phyloP scores from a whole-genome alignment of 2,329 filamentous ascomycete species.

The Stemphylium beticola region DNA sequence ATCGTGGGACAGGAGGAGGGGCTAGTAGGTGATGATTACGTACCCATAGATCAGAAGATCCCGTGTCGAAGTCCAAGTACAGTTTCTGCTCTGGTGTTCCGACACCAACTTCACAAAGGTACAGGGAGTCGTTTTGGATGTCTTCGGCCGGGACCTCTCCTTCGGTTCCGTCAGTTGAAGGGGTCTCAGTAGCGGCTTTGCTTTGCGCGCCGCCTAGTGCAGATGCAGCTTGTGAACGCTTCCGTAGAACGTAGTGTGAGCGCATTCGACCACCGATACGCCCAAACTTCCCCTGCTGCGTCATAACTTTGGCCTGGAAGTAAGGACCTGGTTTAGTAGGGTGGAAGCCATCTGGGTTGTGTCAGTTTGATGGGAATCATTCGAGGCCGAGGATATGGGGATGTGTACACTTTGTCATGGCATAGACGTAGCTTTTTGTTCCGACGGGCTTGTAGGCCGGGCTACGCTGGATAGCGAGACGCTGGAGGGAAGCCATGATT shows the following conservation, averaged over 20 bases:
- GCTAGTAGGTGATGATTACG: neutral
- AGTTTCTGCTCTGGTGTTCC: conserved; percentile 63
- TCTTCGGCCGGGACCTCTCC: conserved; percentile 31
- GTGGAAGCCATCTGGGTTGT: conserved; percentile 26
- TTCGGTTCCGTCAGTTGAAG: neutral
- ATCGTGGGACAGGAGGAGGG: neutral
- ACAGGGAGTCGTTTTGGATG: conserved; percentile 38
- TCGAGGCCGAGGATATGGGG: neutral
- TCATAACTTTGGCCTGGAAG: conserved; percentile 29
- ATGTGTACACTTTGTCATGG: conserved; percentile 25
- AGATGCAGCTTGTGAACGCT: conserved; percentile 13
- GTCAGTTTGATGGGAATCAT: neutral
- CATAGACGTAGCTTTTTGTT: conserved; percentile 24
- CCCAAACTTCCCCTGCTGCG: conserved; percentile 30
- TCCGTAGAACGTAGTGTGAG: conserved; percentile 26
- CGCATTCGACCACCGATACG: conserved; percentile 29
- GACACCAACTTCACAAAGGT: conserved; percentile 62
- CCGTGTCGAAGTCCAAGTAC: conserved; percentile 73
- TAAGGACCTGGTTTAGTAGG: conserved; percentile 34
- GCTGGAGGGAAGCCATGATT: conserved; percentile 24
- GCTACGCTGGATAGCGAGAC: conserved; percentile 24
- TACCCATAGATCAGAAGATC: conserved; percentile 67
- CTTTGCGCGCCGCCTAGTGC: neutral
- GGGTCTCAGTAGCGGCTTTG: conserved; percentile 4
- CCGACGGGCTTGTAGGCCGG: conserved; percentile 26